Percentiles rank a stretch among this genome's conserved stretches.
phyloP scores from a whole-genome alignment of 2,329 filamentous ascomycete genomes.

The Ceratocystis cacaofunesta region DNA sequence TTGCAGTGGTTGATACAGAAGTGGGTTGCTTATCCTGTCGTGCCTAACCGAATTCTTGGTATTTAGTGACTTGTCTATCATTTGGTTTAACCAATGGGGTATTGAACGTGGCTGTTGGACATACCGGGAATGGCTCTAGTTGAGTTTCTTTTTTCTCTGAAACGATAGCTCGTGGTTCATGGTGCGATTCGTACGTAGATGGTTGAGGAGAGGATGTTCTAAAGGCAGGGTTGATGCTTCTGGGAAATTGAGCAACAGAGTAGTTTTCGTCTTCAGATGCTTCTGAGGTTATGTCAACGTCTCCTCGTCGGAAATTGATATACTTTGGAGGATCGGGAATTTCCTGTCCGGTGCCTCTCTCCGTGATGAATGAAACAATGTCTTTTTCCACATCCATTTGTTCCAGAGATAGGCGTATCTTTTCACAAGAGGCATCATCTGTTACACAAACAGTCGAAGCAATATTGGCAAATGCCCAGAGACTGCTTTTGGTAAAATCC shows the following conservation, averaged over 20 bases:
- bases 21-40: slow-evolving; percentile 4
- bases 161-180: slow-evolving; percentile 65
- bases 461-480: slow-evolving; percentile 97
- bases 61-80: not conserved
- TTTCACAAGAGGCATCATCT: slow-evolving; percentile 92
- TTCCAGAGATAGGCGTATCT: slow-evolving; percentile 82
- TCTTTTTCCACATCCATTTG: slow-evolving; percentile 96
- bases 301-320: slow-evolving; percentile 95
- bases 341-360: slow-evolving; percentile 83
- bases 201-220: slow-evolving; percentile 92
- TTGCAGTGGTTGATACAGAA: not conserved
- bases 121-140: not conserved
- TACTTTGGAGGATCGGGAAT: slow-evolving; percentile 95
- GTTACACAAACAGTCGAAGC: slow-evolving; percentile 95
- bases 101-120: not conserved
- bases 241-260: slow-evolving; percentile 87
- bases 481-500: slow-evolving; percentile 92
- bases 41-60: not conserved
- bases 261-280: slow-evolving; percentile 76
- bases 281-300: slow-evolving; percentile 70
- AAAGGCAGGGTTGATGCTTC: slow-evolving; percentile 90
- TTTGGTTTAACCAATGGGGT: not conserved
- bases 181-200: slow-evolving; percentile 81
- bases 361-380: slow-evolving; percentile 75
- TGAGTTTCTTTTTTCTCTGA: slow-evolving; percentile 27